Conservation (phyloP, 208 protist genomes). For the Crithidia brevicula region DNA sequence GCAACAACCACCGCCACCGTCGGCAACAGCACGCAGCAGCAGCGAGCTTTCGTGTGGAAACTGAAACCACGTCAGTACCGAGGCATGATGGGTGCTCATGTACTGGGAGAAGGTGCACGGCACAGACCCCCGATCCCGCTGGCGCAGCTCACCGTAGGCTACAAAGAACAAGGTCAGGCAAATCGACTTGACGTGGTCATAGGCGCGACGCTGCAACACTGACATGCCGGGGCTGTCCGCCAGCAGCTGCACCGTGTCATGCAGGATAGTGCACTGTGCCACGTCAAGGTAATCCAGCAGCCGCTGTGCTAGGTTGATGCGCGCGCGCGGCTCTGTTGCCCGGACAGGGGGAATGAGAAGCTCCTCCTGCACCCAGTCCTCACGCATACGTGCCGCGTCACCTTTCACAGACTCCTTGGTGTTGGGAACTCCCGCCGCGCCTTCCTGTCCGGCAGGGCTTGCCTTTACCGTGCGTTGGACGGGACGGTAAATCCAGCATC, state of each 20-base stretch:
- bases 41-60: slow-evolving; percentile 62
- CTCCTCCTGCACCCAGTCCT: slow-evolving; percentile 70
- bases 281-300: slow-evolving; percentile 66
- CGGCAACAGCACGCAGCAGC: slow-evolving; percentile 4
- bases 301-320: slow-evolving; percentile 70
- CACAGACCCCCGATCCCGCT: slow-evolving; percentile 38
- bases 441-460: slow-evolving; percentile 12
- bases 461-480: slow-evolving; percentile 40
- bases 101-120: slow-evolving; percentile 53
- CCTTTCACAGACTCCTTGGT: background rate
- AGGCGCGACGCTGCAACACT: slow-evolving; percentile 73
- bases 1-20: background rate
- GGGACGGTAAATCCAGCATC: slow-evolving; percentile 33
- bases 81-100: slow-evolving; percentile 45
- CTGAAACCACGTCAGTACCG: slow-evolving; percentile 62
- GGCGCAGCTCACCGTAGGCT: slow-evolving; percentile 76
- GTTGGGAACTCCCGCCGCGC: background rate
- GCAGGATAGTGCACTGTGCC: slow-evolving; percentile 44
- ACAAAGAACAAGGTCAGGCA: slow-evolving; percentile 75
- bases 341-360: slow-evolving; percentile 56
- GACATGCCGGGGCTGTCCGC: slow-evolving; percentile 69
- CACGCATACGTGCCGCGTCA: background rate
- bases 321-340: slow-evolving; percentile 39
- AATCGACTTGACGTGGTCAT: slow-evolving; percentile 73
- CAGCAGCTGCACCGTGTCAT: slow-evolving; percentile 55